Conservation (phyloP, 768 basidiomycete genomes). For the Sarcomyxa edulis region DNA sequence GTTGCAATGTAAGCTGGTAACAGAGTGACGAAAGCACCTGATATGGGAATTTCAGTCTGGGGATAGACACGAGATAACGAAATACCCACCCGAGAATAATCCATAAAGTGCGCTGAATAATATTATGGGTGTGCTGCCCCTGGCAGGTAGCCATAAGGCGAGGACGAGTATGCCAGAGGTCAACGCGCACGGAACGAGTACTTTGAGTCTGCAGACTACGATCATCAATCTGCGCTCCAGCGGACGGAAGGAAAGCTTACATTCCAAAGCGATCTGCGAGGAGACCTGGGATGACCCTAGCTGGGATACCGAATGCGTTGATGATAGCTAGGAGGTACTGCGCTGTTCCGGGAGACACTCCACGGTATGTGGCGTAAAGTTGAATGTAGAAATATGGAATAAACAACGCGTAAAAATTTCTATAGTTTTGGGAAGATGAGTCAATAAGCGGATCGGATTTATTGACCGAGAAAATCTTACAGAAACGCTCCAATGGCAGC, state of each 20-base stretch:
- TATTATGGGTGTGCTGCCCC: constrained; percentile 14
- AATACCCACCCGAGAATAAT: constrained; percentile 19
- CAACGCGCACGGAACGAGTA: constrained; percentile 18
- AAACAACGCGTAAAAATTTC: constrained; percentile 25
- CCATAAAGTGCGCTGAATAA: constrained; percentile 24
- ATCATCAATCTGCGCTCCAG: not conserved
- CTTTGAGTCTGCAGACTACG: constrained; percentile 16
- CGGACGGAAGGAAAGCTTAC: constrained; percentile 9
- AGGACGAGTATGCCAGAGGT: constrained; percentile 18
- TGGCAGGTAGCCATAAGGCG: constrained; percentile 22
- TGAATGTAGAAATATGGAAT: constrained; percentile 29
- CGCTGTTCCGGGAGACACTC: constrained; percentile 14
- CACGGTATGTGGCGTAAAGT: constrained; percentile 18
- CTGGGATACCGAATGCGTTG: constrained; percentile 21
- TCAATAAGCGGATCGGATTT: not conserved
- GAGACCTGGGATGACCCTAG: constrained; percentile 21
- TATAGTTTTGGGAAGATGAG: constrained; percentile 2
- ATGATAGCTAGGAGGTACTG: constrained; percentile 24
- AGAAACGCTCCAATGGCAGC: constrained; percentile 14
- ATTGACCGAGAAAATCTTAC: constrained; percentile 13
- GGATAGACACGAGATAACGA: constrained; percentile 6
- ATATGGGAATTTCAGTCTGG: not conserved
- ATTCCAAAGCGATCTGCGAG: constrained; percentile 21
- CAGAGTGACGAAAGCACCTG: constrained; percentile 23
- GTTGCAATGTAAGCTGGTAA: constrained; percentile 23